Evolutionary conservation across 2,329 filamentous ascomycete genomes (phyloP).

Genomic region (Xylariomycetidae sp.): DNA sequence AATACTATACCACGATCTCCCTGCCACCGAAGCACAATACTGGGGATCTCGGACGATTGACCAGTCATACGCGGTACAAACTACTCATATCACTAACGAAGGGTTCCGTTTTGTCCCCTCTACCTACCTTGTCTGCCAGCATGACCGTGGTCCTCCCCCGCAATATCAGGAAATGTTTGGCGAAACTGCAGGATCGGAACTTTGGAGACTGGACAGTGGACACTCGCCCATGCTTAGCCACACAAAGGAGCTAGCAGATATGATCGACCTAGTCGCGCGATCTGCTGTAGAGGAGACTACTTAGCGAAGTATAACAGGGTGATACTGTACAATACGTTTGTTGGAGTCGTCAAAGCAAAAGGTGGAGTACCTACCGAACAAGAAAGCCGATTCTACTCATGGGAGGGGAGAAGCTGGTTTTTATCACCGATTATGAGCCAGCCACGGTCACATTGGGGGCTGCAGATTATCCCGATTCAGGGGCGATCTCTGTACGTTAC

Average conservation of each 20-base stretch:
- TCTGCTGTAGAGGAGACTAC: background rate
- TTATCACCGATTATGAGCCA: too few species aligned
- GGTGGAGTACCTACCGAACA: too few species aligned
- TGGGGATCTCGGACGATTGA: background rate
- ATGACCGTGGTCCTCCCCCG: background rate
- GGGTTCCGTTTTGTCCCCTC: background rate
- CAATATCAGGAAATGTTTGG: background rate
- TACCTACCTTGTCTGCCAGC: background rate
- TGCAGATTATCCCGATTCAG: too few species aligned
- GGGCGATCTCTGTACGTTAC: too few species aligned
- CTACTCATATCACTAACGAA: background rate
- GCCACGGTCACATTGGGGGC: too few species aligned
- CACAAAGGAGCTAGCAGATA: slow-evolving; percentile 5
- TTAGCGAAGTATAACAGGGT: too few species aligned
- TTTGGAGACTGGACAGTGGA: background rate
- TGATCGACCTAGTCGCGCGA: slow-evolving; percentile 4
- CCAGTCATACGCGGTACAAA: background rate
- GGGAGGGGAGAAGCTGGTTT: too few species aligned
- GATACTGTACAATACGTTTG: too few species aligned
- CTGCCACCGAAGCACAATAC: background rate
- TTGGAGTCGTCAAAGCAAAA: too few species aligned
- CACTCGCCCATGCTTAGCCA: slow-evolving; percentile 9
- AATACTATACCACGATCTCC: background rate
- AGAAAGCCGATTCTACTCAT: too few species aligned
- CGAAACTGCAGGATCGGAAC: background rate